Evolutionary conservation across 176 grass and related monocot species (phyloP), one percentile per base, ranked within the genome.

Genomic region (Poa pratensis): DNA sequence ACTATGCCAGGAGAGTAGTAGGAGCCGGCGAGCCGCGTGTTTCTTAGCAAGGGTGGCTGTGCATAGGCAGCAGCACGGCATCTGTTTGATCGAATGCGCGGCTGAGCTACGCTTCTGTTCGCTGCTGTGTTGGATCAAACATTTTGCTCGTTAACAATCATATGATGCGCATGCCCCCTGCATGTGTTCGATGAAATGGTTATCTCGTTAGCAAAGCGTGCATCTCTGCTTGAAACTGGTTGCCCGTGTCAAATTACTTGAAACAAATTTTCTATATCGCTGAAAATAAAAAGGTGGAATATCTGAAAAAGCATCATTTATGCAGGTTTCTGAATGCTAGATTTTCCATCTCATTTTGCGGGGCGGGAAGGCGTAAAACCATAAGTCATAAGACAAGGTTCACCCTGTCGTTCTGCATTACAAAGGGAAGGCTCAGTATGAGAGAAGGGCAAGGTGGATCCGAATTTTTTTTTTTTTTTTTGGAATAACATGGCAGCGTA

Each of bases 321-420:
- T 59, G 28, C 32, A 7, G 3, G 2, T 66, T 52, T 46, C 3
- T 71, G 17, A 85, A 66, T 15, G 19, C 27, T 79, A 15, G 26
- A 10, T 20, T 83, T 72, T 0, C 3, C 18, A 28, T 50, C 9
- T 13, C 63, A 50, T 42, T 83, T 52, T 71, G 42, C 46, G 58
- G 89, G 94, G 94, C 76, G 40, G 75, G 89, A 79, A 88, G 89
- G 75, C 87, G 83, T 18, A 86, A 94, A 82, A 90, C 88, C 14
- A 91, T 79, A 75, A 91, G 74, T 46, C 80, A 93, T 27, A 77
- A 54, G 16, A 58, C 83, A 55, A 83, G 90, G 64, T 59, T 94
- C 43, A 87, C 94, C 58, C 71, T 95, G 2, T 82, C 89, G 46
- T 66, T 95, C 1, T 88, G 89, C 70, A 93, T 90, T 12, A 50